phyloP scores from a whole-genome alignment of 345 rosid genomes.

The Eucalyptus albens region DNA sequence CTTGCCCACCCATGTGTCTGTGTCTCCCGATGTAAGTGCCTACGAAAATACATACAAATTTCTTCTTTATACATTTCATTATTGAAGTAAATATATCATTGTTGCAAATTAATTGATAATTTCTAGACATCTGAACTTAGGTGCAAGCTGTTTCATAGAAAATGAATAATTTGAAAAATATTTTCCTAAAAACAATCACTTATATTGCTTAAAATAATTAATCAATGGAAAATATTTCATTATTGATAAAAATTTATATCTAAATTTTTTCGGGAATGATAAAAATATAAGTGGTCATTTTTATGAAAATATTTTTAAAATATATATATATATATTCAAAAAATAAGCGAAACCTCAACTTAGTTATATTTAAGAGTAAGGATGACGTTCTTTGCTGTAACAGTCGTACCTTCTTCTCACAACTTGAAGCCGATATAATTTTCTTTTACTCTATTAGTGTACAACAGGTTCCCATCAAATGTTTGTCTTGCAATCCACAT shows the following conservation, averaged over 20 bases:
- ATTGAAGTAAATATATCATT: neutral
- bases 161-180: too few relatives aligned
- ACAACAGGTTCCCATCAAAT: too few relatives aligned
- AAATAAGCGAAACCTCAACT: neutral
- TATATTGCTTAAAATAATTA: too few relatives aligned
- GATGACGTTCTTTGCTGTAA: neutral
- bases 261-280: too few relatives aligned
- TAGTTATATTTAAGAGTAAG: neutral
- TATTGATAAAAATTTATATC: too few relatives aligned
- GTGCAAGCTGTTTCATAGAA: too few relatives aligned
- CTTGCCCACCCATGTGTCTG: constrained; percentile 26
- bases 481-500: neutral
- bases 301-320: too few relatives aligned
- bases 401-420: neutral
- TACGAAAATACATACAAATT: neutral
- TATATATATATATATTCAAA: too few relatives aligned
- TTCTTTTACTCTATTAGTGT: neutral
- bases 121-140: neutral
- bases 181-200: too few relatives aligned
- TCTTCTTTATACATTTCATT: neutral
- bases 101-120: neutral
- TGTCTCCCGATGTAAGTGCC: constrained; percentile 41
- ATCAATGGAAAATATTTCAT: too few relatives aligned
- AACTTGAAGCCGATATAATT: neutral
- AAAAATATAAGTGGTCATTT: too few relatives aligned